A percentile compares a stretch with the other conserved stretches of the same genome.
These are phyloP conservation scores for Trichosanthes cucumerina DNA, from an alignment of 306 rosid species.

Conservation along the genomic window DNA sequence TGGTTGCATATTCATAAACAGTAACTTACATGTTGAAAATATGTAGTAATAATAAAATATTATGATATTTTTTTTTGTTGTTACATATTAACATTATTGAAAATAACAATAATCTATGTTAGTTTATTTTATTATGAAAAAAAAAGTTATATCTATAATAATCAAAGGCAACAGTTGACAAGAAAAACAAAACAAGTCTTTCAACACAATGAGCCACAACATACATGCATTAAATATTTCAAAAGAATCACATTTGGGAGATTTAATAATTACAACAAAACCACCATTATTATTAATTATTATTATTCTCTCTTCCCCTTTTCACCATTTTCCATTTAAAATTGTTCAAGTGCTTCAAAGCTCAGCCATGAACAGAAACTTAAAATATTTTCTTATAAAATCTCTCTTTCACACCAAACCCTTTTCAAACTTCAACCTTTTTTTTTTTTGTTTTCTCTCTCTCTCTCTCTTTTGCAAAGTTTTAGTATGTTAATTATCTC, in stretches of 20 bases:
- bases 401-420: not conserved
- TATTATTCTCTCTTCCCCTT: not conserved
- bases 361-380: not conserved
- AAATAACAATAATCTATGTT: no score
- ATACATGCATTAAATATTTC: no score
- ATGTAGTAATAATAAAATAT: not conserved
- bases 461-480: not conserved
- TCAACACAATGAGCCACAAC: no score
- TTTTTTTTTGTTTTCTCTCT: no score
- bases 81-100: not conserved
- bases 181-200: no score
- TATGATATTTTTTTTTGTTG: not conserved
- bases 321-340: not conserved
- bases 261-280: no score
- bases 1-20: not conserved
- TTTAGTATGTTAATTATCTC: conserved; percentile 25
- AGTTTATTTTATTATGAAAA: no score
- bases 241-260: no score
- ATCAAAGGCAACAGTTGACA: no score
- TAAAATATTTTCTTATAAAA: not conserved
- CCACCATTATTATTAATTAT: not conserved
- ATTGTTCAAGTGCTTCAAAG: not conserved
- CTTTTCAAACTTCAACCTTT: not conserved
- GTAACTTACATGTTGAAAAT: not conserved
- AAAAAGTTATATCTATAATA: no score